Evolutionary conservation across 805 yeast genomes (phyloP).

Genomic region (Naumovozyma castellii): DNA sequence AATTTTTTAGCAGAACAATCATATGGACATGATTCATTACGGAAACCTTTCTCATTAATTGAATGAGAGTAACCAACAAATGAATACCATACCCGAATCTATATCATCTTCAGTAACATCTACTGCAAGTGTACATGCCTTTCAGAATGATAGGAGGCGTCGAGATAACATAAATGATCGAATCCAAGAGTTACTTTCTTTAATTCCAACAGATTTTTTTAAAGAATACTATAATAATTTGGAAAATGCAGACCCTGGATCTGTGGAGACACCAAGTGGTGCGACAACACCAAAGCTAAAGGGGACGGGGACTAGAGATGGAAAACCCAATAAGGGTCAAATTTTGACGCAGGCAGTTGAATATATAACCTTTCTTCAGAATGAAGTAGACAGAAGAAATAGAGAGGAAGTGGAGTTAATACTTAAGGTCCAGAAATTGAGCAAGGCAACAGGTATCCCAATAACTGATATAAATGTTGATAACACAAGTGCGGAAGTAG

Average conservation of each 20-base stretch:
- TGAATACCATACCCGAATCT: constrained; percentile 12
- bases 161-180: constrained; percentile 50
- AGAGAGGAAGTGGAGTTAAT: constrained; percentile 68
- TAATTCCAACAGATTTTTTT: constrained; percentile 40
- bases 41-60: no score
- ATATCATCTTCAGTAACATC: constrained; percentile 16
- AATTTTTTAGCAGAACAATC: no score
- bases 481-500: constrained; percentile 71
- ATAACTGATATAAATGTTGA: constrained; percentile 37
- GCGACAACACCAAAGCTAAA: constrained; percentile 18
- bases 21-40: no score
- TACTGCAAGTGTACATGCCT: constrained; percentile 12
- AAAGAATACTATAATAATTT: constrained; percentile 25
- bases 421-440: constrained; percentile 46
- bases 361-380: constrained; percentile 57
- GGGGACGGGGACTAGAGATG: constrained; percentile 67
- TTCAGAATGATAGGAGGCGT: constrained; percentile 36
- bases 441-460: constrained; percentile 36
- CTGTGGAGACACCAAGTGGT: constrained; percentile 8
- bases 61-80: no score
- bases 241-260: constrained; percentile 5
- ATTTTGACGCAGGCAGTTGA: constrained; percentile 68
- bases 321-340: constrained; percentile 80
- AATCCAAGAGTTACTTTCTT: constrained; percentile 41
- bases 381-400: constrained; percentile 67